phyloP scores from a whole-genome alignment of 1,139 yeast species.

The Hyphopichia wangnamkhiaoensis region DNA sequence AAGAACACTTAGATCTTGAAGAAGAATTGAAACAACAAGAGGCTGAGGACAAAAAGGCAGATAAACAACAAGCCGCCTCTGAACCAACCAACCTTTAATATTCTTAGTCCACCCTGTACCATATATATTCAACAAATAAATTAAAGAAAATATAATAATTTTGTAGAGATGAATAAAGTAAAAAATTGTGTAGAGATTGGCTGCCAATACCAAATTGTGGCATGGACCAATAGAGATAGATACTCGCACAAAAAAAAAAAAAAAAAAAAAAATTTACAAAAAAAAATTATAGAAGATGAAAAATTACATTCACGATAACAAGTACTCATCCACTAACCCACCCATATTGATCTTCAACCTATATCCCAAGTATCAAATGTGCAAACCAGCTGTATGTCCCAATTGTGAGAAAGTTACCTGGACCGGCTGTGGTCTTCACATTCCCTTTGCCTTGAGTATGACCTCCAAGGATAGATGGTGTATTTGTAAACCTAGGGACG shows the following conservation, averaged over 20 bases:
- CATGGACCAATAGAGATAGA: too few species aligned
- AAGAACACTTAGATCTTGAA: conserved; percentile 70
- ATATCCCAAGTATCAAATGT: conserved; percentile 13
- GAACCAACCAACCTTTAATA: too few species aligned
- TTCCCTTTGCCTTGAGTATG: conserved; percentile 39
- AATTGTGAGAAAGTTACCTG: conserved; percentile 33
- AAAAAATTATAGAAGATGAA: too few species aligned
- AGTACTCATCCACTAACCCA: too few species aligned
- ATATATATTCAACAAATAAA: too few species aligned
- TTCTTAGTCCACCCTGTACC: background rate
- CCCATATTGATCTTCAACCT: background rate
- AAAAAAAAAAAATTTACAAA: too few species aligned
- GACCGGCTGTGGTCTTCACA: conserved; percentile 50
- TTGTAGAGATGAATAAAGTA: too few species aligned
- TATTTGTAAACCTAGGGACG: conserved; percentile 20
- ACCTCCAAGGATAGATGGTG: conserved; percentile 40
- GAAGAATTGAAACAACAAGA: conserved; percentile 17
- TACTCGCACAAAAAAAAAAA: too few species aligned
- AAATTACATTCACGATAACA: too few species aligned
- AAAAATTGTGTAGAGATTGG: too few species aligned
- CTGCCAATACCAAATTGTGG: too few species aligned
- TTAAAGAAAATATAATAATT: too few species aligned
- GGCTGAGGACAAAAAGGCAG: conserved; percentile 15
- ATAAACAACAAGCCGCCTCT: conserved; percentile 17
- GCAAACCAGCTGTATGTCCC: conserved; percentile 20